phyloP scores from a whole-genome alignment of 2,329 filamentous ascomycete species.

The Chaetomiaceae sp. region DNA sequence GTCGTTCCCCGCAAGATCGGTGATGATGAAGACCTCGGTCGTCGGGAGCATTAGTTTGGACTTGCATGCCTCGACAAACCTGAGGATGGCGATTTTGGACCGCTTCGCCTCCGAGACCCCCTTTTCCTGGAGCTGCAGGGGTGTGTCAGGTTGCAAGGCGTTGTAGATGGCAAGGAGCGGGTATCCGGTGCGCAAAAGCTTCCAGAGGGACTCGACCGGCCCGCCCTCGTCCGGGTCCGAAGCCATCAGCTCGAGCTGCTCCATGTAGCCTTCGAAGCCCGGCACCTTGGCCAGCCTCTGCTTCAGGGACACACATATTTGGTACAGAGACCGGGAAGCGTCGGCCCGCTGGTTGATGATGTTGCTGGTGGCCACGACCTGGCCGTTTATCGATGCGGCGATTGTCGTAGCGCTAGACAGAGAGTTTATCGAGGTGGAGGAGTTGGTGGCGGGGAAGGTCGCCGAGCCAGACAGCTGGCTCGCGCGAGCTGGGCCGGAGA shows the following conservation, averaged over 20 bases:
- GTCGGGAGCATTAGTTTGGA: slow-evolving; percentile 74
- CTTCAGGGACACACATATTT: slow-evolving; percentile 85
- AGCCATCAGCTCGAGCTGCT: slow-evolving; percentile 63
- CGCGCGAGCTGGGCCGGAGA: slow-evolving; percentile 49
- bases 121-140: slow-evolving; percentile 61
- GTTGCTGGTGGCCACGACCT: slow-evolving; percentile 75
- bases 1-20: slow-evolving; percentile 86
- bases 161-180: slow-evolving; percentile 90
- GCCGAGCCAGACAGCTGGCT: slow-evolving; percentile 62
- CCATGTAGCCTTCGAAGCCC: slow-evolving; percentile 70
- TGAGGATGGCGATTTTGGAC: slow-evolving; percentile 83
- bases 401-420: slow-evolving; percentile 42
- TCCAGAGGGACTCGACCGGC: slow-evolving; percentile 89
- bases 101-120: slow-evolving; percentile 61
- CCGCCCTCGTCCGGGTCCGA: slow-evolving; percentile 59
- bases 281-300: slow-evolving; percentile 78
- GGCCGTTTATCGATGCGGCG: slow-evolving; percentile 42
- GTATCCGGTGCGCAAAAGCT: slow-evolving; percentile 74
- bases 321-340: slow-evolving; percentile 85
- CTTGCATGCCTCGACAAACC: slow-evolving; percentile 86
- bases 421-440: slow-evolving; percentile 48
- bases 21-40: slow-evolving; percentile 80
- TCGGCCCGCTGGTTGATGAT: slow-evolving; percentile 98
- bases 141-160: slow-evolving; percentile 64
- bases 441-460: slow-evolving; percentile 49